Evolutionary conservation across 225 moss, liverwort and hornwort species (phyloP).

Genomic region (Pseudoscleropodium purum): DNA sequence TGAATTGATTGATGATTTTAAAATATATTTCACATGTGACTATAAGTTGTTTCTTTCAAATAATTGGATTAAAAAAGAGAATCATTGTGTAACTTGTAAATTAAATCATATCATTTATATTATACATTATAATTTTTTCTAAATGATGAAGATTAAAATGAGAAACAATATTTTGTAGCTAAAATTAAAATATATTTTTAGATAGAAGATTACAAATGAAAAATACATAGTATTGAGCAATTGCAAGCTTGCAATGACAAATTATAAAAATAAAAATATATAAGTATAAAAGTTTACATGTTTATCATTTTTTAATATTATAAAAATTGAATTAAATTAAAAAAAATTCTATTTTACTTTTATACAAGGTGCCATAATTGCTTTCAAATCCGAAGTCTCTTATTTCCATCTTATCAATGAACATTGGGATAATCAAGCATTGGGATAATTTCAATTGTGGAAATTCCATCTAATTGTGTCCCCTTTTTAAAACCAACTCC

Average conservation of each 20-base stretch:
- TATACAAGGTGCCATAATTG: neutral
- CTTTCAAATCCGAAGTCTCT: neutral
- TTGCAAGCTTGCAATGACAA: too few relatives aligned
- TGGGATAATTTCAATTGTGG: too few relatives aligned
- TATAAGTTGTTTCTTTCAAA: neutral
- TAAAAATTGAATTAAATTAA: neutral
- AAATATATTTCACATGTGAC: neutral
- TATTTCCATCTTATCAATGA: neutral
- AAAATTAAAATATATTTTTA: neutral
- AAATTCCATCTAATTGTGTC: too few relatives aligned
- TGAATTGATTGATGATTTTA: fast-evolving
- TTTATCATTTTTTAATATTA: neutral
- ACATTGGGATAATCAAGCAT: neutral
- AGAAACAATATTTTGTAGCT: neutral
- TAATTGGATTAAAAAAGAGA: neutral
- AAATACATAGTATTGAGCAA: neutral
- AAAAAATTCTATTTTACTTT: neutral
- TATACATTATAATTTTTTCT: neutral
- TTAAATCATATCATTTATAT: too few relatives aligned
- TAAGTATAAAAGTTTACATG: too few relatives aligned
- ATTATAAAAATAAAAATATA: too few relatives aligned
- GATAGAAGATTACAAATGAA: neutral
- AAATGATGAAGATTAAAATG: neutral
- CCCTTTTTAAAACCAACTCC: too few relatives aligned
- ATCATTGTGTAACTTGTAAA: too few relatives aligned